Evolutionary conservation across 1,139 yeast genomes (phyloP), one percentile per base, ranked within the genome.

Genomic region (Candida sojae): DNA sequence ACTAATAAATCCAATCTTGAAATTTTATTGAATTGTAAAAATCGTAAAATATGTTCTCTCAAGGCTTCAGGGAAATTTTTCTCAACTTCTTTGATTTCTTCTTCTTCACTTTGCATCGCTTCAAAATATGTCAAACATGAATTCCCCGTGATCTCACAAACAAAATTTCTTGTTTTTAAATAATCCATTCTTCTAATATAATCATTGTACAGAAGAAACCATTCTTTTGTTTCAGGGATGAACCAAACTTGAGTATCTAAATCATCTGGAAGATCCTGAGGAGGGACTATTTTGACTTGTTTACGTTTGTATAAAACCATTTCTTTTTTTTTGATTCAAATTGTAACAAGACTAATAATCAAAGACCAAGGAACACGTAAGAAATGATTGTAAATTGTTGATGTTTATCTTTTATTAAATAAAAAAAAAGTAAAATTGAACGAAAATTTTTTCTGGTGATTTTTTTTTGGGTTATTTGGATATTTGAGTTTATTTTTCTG

Each of bases 81-180:
- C 59, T 91, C 96, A 49, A 92, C 91, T 53, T 81, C 84, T 53
- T 74, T 73, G 60, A 86, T 81, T 64, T 87, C 93, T 53, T 75
- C 77, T 44, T 56, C 57, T 68, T 93, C 99, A 56, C 89, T 84
- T 50, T 84, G 82, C 43, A 82, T 74, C 0, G 99, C 99, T 61
- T 93, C 96, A 63, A 91, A 91, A 64, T 82, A 93, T 0, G 97
- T 89, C 49, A 92, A 75, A 59, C 96, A 87, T 17, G 97, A 87
- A 60, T 91, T 90, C 26, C 99, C 99, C 0, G 97, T 90, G 48
- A 93, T 86, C 70, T 93, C 99, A 70, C 98, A 93, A 6, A 91
- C 96, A 68, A 93, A 93, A 63, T 89, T 87, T 55, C 83, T 82
- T 51, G 83, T 79, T 53, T 77, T 79, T 65, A 86, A 88, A 64